phyloP scores from a whole-genome alignment of 2,329 filamentous ascomycete genomes.

The Monosporascus sp. region DNA sequence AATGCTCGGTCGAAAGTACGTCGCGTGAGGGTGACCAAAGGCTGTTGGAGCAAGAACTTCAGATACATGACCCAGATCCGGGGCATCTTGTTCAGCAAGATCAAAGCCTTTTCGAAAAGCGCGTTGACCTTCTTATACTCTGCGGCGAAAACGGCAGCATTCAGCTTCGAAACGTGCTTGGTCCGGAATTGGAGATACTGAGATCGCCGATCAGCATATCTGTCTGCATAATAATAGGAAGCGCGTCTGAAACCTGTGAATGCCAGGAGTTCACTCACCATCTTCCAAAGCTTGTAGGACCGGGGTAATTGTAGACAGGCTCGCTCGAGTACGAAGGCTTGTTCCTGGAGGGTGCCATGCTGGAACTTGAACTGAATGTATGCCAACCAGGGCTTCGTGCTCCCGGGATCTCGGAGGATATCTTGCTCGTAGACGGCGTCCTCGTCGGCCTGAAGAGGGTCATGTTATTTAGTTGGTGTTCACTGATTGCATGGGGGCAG shows the following conservation, averaged over 20 bases:
- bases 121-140: slow-evolving; percentile 94
- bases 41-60: slow-evolving; percentile 81
- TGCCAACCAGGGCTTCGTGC: slow-evolving; percentile 88
- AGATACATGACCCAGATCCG: slow-evolving; percentile 98
- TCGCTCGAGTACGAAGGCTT: slow-evolving; percentile 81
- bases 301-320: slow-evolving; percentile 85
- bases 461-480: slow-evolving; percentile 17
- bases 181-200: slow-evolving; percentile 82
- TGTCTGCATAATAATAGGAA: slow-evolving; percentile 1
- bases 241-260: neutral
- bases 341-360: slow-evolving; percentile 79
- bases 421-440: slow-evolving; percentile 97
- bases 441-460: slow-evolving; percentile 61
- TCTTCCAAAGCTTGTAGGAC: slow-evolving; percentile 98
- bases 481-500: neutral
- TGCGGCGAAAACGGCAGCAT: slow-evolving; percentile 69
- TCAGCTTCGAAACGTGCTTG: slow-evolving; percentile 75
- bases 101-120: slow-evolving; percentile 86
- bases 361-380: slow-evolving; percentile 89
- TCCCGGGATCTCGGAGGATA: slow-evolving; percentile 76
- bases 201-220: slow-evolving; percentile 6
- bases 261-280: slow-evolving; percentile 46
- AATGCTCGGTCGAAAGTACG: slow-evolving; percentile 89
- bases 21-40: slow-evolving; percentile 80
- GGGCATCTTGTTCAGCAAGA: slow-evolving; percentile 98